These are phyloP conservation scores for Solanum boliviense DNA, from an alignment of 257 asterid genomes.

Conservation along the genomic window DNA sequence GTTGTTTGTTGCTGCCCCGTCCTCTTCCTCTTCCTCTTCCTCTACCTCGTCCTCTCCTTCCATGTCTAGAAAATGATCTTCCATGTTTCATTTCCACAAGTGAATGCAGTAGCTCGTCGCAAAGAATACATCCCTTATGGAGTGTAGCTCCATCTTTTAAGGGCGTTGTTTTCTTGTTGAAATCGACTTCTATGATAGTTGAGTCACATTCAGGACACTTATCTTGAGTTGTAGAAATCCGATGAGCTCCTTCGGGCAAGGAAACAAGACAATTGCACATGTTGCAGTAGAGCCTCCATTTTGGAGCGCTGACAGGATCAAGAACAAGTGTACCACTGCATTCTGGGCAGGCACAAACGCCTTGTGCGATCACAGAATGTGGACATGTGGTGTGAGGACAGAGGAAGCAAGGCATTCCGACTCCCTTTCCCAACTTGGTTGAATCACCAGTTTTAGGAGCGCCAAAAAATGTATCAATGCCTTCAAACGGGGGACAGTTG, in stretches of 20 bases:
- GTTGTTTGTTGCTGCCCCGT: constrained; percentile 33
- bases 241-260: constrained; percentile 87
- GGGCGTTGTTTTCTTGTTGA: constrained; percentile 84
- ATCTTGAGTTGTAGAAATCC: constrained; percentile 59
- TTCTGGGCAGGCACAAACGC: constrained; percentile 93
- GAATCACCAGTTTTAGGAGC: constrained; percentile 40
- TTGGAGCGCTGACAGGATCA: constrained; percentile 82
- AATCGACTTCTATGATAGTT: constrained; percentile 75
- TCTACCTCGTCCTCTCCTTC: constrained; percentile 55
- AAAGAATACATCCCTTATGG: constrained; percentile 71
- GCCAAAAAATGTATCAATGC: constrained; percentile 50
- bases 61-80: constrained; percentile 42
- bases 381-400: constrained; percentile 88
- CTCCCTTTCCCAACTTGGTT: constrained; percentile 59
- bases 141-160: constrained; percentile 65
- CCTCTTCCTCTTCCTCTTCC: constrained; percentile 61
- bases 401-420: constrained; percentile 90
- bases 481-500: constrained; percentile 86
- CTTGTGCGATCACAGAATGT: constrained; percentile 77
- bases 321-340: constrained; percentile 83
- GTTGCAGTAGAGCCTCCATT: constrained; percentile 82
- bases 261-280: constrained; percentile 80
- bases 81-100: constrained; percentile 85
- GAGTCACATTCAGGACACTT: constrained; percentile 79
- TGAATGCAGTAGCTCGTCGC: constrained; percentile 78